Conservation (phyloP, 1,139 yeast genomes). For the Candida dubliniensis region DNA sequence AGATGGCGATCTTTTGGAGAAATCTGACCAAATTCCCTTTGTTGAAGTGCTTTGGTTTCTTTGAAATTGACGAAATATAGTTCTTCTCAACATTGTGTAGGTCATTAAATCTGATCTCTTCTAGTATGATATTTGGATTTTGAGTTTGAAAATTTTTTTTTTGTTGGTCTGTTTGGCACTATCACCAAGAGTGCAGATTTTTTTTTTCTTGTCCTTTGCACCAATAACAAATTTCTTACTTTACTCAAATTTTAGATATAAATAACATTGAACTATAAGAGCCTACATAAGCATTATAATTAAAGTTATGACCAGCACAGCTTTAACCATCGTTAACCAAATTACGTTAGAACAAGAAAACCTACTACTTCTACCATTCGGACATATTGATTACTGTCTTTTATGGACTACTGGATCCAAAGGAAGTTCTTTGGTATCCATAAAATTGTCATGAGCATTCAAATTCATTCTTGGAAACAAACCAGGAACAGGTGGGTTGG, state of each 20-base stretch:
- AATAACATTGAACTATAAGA: background rate
- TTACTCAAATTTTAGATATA: background rate
- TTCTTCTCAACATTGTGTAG: slow-evolving; percentile 8
- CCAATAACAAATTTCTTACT: background rate
- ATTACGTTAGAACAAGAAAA: background rate
- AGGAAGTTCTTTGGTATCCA: slow-evolving; percentile 30
- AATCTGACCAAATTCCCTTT: slow-evolving; percentile 50
- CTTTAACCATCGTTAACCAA: background rate
- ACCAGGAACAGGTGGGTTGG: slow-evolving; percentile 33
- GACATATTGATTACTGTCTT: slow-evolving; percentile 5
- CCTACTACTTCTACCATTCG: background rate
- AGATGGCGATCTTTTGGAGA: slow-evolving; percentile 40
- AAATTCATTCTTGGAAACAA: slow-evolving; percentile 39
- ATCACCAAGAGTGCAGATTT: background rate
- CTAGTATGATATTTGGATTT: background rate
- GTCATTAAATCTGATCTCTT: background rate
- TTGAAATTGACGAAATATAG: slow-evolving; percentile 5
- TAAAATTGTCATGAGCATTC: slow-evolving; percentile 23
- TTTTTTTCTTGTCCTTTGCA: background rate
- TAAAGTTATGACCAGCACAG: slow-evolving; percentile 6
- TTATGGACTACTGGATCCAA: slow-evolving; percentile 28
- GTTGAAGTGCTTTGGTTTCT: slow-evolving; percentile 11
- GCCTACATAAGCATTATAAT: background rate
- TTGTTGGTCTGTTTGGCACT: background rate
- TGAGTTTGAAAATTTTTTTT: slow-evolving; percentile 1